Conservation (phyloP, 169 alveolate genomes). For the Plasmodium fragile region DNA sequence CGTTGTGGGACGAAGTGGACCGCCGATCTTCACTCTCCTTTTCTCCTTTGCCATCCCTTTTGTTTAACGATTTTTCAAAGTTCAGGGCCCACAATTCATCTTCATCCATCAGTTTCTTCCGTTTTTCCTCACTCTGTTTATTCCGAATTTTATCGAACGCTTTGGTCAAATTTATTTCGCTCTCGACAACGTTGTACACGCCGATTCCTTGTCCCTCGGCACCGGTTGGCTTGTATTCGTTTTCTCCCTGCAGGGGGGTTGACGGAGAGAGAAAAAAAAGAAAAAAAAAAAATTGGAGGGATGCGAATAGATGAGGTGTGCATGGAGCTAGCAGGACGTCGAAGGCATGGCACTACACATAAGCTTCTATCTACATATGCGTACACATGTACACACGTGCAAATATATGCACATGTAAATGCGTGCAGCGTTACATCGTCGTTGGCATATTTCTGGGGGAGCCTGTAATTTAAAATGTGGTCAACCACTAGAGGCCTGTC, state of each 20-base stretch:
- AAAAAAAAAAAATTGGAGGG: neutral
- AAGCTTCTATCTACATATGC: neutral
- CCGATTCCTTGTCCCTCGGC: conserved; percentile 91
- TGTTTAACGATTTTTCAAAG: conserved; percentile 81
- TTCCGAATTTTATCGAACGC: conserved; percentile 45
- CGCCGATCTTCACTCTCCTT: conserved; percentile 5
- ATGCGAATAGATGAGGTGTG: neutral
- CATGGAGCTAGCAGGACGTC: neutral
- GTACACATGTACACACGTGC: neutral
- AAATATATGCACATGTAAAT: conserved; percentile 2
- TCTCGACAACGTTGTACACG: conserved; percentile 83
- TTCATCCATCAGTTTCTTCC: conserved; percentile 77
- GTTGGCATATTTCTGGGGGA: conserved; percentile 78
- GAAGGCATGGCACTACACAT: neutral
- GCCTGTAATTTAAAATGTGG: conserved; percentile 94
- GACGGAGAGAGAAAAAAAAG: neutral
- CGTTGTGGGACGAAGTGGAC: neutral
- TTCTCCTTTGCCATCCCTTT: neutral
- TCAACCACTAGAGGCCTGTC: conserved; percentile 95
- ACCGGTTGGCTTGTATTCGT: conserved; percentile 88
- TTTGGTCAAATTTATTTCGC: conserved; percentile 80
- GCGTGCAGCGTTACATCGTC: neutral
- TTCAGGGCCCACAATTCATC: conserved; percentile 87
- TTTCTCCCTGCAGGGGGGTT: conserved; percentile 7
- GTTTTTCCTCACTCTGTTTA: conserved; percentile 26